Evolutionary conservation across 2,329 filamentous ascomycete species (phyloP).

Genomic region (Aspergillus japonicus): DNA sequence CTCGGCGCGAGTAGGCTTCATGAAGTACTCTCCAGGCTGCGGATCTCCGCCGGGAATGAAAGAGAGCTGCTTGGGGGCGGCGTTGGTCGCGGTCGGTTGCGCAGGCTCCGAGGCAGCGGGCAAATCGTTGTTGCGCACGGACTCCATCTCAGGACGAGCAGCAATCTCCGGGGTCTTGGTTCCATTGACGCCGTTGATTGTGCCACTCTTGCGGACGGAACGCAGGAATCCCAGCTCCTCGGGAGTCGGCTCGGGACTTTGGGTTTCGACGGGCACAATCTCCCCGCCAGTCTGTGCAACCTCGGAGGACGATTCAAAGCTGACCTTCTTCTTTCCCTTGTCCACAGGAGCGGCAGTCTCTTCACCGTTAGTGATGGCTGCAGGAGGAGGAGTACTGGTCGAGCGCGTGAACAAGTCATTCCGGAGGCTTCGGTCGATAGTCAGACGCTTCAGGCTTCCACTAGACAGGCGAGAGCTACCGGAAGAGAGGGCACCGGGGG

Average conservation of each 20-base stretch:
- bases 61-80: conserved; percentile 32
- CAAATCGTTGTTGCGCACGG: conserved; percentile 72
- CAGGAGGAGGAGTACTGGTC: conserved; percentile 32
- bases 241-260: conserved; percentile 54
- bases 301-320: conserved; percentile 66
- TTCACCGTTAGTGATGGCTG: conserved; percentile 38
- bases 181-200: conserved; percentile 45
- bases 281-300: conserved; percentile 45
- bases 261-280: conserved; percentile 52
- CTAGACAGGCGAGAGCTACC: conserved; percentile 64
- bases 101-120: conserved; percentile 69
- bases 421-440: conserved; percentile 84
- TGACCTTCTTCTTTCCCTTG: conserved; percentile 73
- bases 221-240: conserved; percentile 62
- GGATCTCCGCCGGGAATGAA: conserved; percentile 45
- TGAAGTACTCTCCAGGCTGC: conserved; percentile 79
- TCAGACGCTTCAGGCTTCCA: conserved; percentile 79
- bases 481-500: conserved; percentile 79
- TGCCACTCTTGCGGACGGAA: conserved; percentile 51
- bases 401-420: conserved; percentile 58
- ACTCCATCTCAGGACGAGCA: conserved; percentile 63
- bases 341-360: conserved; percentile 38
- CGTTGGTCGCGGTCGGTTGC: conserved; percentile 37
- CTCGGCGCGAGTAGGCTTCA: conserved; percentile 71
- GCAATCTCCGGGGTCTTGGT: conserved; percentile 29